Percentiles rank a stretch among this genome's conserved stretches.
Evolutionary conservation across 1,284 basidiomycete species (phyloP).

Genomic region (Leucoagaricus sp.): DNA sequence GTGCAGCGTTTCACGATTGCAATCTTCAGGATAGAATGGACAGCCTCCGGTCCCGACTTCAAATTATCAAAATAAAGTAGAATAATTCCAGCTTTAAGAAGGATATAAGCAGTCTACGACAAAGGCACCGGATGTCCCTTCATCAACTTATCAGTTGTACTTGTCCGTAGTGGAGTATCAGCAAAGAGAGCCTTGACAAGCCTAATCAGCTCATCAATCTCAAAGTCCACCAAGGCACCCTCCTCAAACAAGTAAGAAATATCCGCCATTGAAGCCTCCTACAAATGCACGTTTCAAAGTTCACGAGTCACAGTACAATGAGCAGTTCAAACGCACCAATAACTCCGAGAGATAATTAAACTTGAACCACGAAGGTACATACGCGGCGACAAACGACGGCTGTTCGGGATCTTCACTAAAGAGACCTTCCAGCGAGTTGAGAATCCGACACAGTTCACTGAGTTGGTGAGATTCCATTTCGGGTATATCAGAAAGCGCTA

Average conservation of each 20-base stretch:
- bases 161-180: constrained; percentile 81
- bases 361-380: constrained; percentile 93
- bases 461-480: constrained; percentile 87
- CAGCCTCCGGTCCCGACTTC: too few relatives aligned
- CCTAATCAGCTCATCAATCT: constrained; percentile 78
- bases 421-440: constrained; percentile 78
- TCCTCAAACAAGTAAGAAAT: constrained; percentile 93
- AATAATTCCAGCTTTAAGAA: too few relatives aligned
- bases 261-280: constrained; percentile 94
- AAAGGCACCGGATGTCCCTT: constrained; percentile 50
- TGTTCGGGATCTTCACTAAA: constrained; percentile 71
- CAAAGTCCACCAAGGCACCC: constrained; percentile 90
- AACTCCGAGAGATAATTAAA: constrained; percentile 92
- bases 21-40: too few relatives aligned
- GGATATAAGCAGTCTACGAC: not conserved
- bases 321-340: constrained; percentile 57
- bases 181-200: constrained; percentile 90
- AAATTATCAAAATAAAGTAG: too few relatives aligned
- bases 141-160: constrained; percentile 74
- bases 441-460: constrained; percentile 77
- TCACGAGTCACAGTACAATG: not conserved
- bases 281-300: not conserved
- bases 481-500: constrained; percentile 87
- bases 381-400: constrained; percentile 71
- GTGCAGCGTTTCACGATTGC: too few relatives aligned